These are phyloP conservation scores for Emmonsiellopsis sp. DNA, from an alignment of 2,329 filamentous ascomycete species.

Conservation along the genomic window DNA sequence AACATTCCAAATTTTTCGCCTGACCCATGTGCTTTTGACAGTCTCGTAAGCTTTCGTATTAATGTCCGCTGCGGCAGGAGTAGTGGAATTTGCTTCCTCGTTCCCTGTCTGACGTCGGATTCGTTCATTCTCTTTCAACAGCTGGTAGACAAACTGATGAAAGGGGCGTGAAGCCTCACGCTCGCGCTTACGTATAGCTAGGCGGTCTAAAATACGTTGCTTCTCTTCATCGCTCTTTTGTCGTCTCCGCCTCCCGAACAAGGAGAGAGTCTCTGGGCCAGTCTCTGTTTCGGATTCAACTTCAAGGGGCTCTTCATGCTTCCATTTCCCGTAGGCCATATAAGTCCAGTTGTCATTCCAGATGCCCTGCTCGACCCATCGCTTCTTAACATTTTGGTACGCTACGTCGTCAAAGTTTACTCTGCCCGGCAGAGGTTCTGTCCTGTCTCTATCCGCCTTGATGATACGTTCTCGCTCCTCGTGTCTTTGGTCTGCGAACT, in stretches of 20 bases:
- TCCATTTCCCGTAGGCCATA: neutral
- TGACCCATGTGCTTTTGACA: conserved; percentile 20
- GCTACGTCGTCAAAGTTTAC: neutral
- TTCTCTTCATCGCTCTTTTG: conserved; percentile 7
- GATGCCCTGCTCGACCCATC: conserved; percentile 20
- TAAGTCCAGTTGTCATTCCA: conserved; percentile 10
- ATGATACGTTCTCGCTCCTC: neutral
- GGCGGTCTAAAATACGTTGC: conserved; percentile 1
- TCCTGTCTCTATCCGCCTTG: neutral
- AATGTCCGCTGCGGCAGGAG: conserved; percentile 13
- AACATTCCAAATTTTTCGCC: conserved; percentile 19
- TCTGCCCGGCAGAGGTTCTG: neutral
- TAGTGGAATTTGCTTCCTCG: neutral
- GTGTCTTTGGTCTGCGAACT: neutral
- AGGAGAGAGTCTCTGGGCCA: conserved; percentile 5
- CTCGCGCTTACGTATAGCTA: neutral
- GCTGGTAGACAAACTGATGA: conserved; percentile 19
- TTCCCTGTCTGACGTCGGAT: conserved; percentile 5
- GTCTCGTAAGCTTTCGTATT: conserved; percentile 20
- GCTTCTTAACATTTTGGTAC: conserved; percentile 15
- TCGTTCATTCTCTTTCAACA: conserved; percentile 18
- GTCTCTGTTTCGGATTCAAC: conserved; percentile 2
- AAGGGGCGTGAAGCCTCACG: conserved; percentile 17
- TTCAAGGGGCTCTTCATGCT: conserved; percentile 1
- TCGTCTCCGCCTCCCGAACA: conserved; percentile 4